Conservation (phyloP, 1,284 basidiomycete species). For the Apiotrichum brassicae region DNA sequence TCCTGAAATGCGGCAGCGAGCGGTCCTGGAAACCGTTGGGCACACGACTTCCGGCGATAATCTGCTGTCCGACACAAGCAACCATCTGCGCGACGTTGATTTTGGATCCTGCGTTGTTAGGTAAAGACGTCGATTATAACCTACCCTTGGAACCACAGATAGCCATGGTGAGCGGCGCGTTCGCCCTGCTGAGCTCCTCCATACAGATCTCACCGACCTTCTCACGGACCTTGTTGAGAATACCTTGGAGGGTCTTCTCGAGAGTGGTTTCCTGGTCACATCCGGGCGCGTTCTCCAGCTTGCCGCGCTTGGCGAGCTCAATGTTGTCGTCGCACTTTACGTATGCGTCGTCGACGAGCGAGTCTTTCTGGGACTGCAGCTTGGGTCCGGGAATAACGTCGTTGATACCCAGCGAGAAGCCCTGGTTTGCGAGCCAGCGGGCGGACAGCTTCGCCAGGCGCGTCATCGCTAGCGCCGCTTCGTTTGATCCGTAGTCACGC, state of each 20-base stretch:
- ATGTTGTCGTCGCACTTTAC: constrained; percentile 82
- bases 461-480: constrained; percentile 94
- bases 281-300: constrained; percentile 91
- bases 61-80: constrained; percentile 98
- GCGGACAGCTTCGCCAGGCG: constrained; percentile 92
- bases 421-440: constrained; percentile 91
- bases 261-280: constrained; percentile 96
- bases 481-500: constrained; percentile 91
- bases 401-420: constrained; percentile 97
- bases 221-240: constrained; percentile 89
- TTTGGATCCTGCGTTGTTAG: constrained; percentile 66
- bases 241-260: constrained; percentile 89
- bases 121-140: no score
- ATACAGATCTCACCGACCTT: constrained; percentile 97
- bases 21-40: constrained; percentile 99
- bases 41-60: constrained; percentile 96
- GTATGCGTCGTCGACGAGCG: constrained; percentile 83
- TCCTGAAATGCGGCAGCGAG: constrained; percentile 95
- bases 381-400: constrained; percentile 94
- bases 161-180: constrained; percentile 98
- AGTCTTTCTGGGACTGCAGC: constrained; percentile 74
- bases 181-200: constrained; percentile 91
- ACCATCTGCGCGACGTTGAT: constrained; percentile 99
- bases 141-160: constrained; percentile 97
- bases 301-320: constrained; percentile 79